Conservation (phyloP, 2,329 filamentous ascomycete genomes). For the Trichophyton schoenleinii region DNA sequence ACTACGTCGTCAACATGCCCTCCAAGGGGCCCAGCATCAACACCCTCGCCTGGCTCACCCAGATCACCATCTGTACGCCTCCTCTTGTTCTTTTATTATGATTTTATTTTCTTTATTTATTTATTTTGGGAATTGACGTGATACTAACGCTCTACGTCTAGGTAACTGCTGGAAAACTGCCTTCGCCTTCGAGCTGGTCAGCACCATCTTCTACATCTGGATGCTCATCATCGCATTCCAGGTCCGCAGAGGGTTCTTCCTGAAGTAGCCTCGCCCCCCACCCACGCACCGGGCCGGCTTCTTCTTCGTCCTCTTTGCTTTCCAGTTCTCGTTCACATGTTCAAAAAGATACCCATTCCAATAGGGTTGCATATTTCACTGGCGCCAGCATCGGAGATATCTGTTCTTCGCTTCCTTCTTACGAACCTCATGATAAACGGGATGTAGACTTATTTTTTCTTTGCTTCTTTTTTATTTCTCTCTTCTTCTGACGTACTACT, state of each 20-base stretch:
- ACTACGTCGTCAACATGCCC: conserved; percentile 39
- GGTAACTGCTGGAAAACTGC: conserved; percentile 51
- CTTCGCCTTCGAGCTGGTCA: conserved; percentile 53
- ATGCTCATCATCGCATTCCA: conserved; percentile 52
- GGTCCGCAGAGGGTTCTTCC: conserved; percentile 29
- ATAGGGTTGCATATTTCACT: conserved; percentile 46
- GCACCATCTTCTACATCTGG: conserved; percentile 52
- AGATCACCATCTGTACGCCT: conserved; percentile 47
- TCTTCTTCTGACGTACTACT: too few relatives aligned
- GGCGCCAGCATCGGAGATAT: conserved; percentile 8
- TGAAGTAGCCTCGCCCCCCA: background rate
- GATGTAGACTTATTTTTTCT: too few relatives aligned
- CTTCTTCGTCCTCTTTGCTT: background rate
- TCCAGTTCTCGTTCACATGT: background rate
- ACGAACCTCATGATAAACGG: too few relatives aligned
- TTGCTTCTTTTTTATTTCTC: too few relatives aligned
- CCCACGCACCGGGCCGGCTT: too few relatives aligned
- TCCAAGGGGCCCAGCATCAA: conserved; percentile 38
- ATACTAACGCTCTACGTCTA: conserved; percentile 19
- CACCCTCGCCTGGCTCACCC: conserved; percentile 51
- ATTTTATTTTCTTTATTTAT: too few relatives aligned
- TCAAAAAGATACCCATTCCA: conserved; percentile 35
- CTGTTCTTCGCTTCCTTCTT: background rate
- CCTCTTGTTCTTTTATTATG: background rate
- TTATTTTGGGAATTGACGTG: background rate